A percentile compares a stretch with the other conserved stretches of the same genome.
Evolutionary conservation across 805 yeast genomes (phyloP).

Genomic region (Yamadazyma philogaea): DNA sequence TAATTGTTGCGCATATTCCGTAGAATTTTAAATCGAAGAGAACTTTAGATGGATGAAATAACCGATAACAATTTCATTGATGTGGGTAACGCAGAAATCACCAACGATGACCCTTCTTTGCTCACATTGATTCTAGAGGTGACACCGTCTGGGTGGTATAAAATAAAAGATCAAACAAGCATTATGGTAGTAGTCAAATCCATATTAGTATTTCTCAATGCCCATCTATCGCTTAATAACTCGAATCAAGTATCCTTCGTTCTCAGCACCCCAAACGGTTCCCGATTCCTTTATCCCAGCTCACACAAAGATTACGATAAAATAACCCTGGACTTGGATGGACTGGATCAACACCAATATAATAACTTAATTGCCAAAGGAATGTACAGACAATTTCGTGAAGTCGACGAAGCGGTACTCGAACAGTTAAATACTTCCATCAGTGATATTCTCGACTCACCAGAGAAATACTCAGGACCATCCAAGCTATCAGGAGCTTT

Average conservation of each 20-base stretch:
- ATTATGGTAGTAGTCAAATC: slow-evolving; percentile 61
- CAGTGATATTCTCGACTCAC: slow-evolving; percentile 20
- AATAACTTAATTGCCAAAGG: slow-evolving; percentile 41
- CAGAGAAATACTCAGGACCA: slow-evolving; percentile 6
- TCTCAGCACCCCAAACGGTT: slow-evolving; percentile 69
- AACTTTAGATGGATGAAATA: slow-evolving; percentile 58
- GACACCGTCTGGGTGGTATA: slow-evolving; percentile 67
- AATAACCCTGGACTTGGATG: slow-evolving; percentile 5
- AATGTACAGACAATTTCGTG: slow-evolving; percentile 82
- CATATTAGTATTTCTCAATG: slow-evolving; percentile 73
- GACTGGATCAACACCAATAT: slow-evolving; percentile 1
- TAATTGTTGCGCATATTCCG: neutral
- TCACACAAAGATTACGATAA: slow-evolving; percentile 21
- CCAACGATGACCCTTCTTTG: slow-evolving; percentile 61
- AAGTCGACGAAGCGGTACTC: slow-evolving; percentile 71
- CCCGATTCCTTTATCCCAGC: slow-evolving; percentile 68
- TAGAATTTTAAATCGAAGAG: neutral
- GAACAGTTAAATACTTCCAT: slow-evolving; percentile 46
- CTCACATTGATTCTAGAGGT: slow-evolving; percentile 76
- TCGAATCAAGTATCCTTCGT: slow-evolving; percentile 81
- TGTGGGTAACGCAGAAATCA: slow-evolving; percentile 20
- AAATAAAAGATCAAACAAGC: slow-evolving; percentile 43
- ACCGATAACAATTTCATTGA: slow-evolving; percentile 55
- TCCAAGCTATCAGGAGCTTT: slow-evolving; percentile 68
- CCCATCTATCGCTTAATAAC: slow-evolving; percentile 81